These are phyloP conservation scores for Candolleomyces aberdarensis DNA, from an alignment of 768 basidiomycete genomes.

Conservation along the genomic window DNA sequence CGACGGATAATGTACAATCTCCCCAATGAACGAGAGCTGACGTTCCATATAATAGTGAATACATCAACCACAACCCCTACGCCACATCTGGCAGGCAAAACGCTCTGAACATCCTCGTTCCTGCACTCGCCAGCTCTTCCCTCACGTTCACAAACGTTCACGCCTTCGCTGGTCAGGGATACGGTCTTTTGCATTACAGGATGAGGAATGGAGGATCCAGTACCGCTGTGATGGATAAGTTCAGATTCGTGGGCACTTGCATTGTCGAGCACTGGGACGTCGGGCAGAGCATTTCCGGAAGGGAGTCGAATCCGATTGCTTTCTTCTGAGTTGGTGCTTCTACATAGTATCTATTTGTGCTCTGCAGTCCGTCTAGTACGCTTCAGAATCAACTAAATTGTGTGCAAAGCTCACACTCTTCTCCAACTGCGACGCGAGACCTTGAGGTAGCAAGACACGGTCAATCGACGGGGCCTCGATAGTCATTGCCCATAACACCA, in stretches of 20 bases:
- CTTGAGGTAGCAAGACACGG: too few relatives aligned
- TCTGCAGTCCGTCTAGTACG: too few relatives aligned
- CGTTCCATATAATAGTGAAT: background rate
- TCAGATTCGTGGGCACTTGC: background rate
- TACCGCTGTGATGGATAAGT: background rate
- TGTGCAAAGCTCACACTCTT: too few relatives aligned
- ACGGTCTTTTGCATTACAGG: background rate
- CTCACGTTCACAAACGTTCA: background rate
- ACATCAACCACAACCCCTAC: background rate
- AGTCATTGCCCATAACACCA: too few relatives aligned
- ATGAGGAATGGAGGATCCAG: background rate
- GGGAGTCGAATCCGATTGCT: background rate
- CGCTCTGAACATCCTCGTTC: background rate
- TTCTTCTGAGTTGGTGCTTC: background rate
- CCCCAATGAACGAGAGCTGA: background rate
- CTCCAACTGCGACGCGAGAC: too few relatives aligned
- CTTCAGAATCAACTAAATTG: too few relatives aligned
- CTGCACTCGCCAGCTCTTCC: background rate
- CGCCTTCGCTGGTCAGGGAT: background rate
- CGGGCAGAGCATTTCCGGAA: background rate
- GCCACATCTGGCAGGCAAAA: background rate
- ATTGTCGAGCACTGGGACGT: background rate
- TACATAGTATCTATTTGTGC: too few relatives aligned
- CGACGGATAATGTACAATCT: background rate
- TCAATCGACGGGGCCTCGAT: too few relatives aligned